These are phyloP conservation scores for Spizellomyces sp. DNA, from an alignment of 192 early-diverging fungal genomes.

Conservation along the genomic window DNA sequence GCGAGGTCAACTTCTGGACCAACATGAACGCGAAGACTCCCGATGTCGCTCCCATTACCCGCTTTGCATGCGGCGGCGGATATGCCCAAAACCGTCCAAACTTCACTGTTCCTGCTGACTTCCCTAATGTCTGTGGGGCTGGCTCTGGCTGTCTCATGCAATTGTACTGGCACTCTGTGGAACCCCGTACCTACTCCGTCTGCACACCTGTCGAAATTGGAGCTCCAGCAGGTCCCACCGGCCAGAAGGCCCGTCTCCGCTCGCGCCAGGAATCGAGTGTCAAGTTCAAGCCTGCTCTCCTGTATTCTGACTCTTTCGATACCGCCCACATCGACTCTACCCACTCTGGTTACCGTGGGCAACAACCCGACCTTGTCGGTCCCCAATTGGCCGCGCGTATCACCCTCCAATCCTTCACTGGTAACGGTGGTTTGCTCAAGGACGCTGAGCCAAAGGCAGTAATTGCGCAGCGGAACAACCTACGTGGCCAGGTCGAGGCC, in stretches of 20 bases:
- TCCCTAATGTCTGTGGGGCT: conserved; percentile 29
- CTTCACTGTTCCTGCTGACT: conserved; percentile 37
- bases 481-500: conserved; percentile 29
- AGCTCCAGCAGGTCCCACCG: conserved; percentile 9
- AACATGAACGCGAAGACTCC: conserved; percentile 18
- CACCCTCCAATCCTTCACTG: conserved; percentile 28
- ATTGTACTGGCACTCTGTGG: conserved; percentile 37
- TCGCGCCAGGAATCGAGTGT: conserved; percentile 11
- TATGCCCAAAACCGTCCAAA: conserved; percentile 24
- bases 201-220: conserved; percentile 26
- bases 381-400: conserved; percentile 20
- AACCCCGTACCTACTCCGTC: conserved; percentile 35
- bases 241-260: conserved; percentile 9
- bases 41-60: conserved; percentile 29
- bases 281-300: conserved; percentile 21
- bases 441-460: conserved; percentile 16
- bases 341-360: conserved; percentile 38
- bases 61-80: conserved; percentile 30
- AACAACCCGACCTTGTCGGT: conserved; percentile 28
- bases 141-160: conserved; percentile 31
- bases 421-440: conserved; percentile 36
- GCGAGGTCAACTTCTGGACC: conserved; percentile 39
- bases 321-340: conserved; percentile 34
- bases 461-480: conserved; percentile 25
- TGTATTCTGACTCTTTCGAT: conserved; percentile 37